These are phyloP conservation scores for Capsella rubella DNA, from an alignment of 441 rosid genomes.

Conservation along the genomic window DNA sequence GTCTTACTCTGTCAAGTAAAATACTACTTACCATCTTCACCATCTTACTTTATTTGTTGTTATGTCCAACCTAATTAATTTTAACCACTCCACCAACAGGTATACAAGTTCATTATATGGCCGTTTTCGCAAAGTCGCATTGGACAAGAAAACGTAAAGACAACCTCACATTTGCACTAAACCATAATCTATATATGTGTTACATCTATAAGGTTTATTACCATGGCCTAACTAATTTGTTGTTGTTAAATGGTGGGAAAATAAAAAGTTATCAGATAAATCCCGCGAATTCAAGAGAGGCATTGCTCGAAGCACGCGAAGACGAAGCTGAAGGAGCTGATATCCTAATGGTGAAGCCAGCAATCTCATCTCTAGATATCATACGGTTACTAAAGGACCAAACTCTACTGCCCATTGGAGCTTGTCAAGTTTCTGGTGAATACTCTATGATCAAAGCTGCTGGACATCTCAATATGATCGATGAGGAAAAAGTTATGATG, in stretches of 20 bases:
- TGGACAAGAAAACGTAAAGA: conserved; percentile 85
- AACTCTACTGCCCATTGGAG: conserved; percentile 84
- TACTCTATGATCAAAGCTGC: conserved; percentile 97
- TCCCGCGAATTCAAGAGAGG: conserved; percentile 91
- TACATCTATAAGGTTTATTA: not conserved
- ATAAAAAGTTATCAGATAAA: conserved; percentile 89
- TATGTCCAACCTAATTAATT: not conserved
- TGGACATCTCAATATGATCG: conserved; percentile 86
- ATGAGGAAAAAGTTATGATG: conserved; percentile 93
- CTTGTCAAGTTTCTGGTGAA: conserved; percentile 98
- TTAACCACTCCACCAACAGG: conserved; percentile 49
- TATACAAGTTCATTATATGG: conserved; percentile 96
- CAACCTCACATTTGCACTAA: not conserved
- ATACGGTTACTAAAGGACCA: conserved; percentile 82
- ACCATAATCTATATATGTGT: not conserved
- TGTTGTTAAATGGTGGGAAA: conserved; percentile 24
- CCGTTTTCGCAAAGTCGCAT: conserved; percentile 83
- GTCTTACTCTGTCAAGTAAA: conserved; percentile 97
- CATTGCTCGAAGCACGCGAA: conserved; percentile 77
- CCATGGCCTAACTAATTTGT: not conserved
- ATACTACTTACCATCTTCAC: not conserved
- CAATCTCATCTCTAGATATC: conserved; percentile 93
- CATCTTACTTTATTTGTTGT: not conserved
- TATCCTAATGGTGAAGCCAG: conserved; percentile 94
- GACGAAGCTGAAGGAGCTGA: conserved; percentile 99